phyloP scores from a whole-genome alignment of 805 yeast species.

The Candida bentonensis region DNA sequence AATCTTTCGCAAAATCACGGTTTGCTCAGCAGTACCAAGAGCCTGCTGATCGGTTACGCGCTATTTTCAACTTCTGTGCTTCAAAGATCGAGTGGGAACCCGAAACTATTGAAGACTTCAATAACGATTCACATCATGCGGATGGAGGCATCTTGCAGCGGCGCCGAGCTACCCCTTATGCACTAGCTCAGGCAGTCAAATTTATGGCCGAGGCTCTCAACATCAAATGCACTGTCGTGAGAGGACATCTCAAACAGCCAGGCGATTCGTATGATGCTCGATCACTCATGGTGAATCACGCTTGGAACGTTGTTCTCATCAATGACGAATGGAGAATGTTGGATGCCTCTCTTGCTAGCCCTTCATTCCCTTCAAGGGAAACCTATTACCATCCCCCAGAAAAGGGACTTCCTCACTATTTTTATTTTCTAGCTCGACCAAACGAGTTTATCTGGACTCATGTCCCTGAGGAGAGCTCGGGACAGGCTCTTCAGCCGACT shows the following conservation, averaged over 20 bases:
- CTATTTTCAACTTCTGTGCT: slow-evolving; percentile 47
- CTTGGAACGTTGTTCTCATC: slow-evolving; percentile 72
- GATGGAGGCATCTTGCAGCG: slow-evolving; percentile 21
- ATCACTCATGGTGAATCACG: slow-evolving; percentile 46
- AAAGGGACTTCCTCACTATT: slow-evolving; percentile 29
- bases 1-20: slow-evolving; percentile 39
- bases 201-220: slow-evolving; percentile 57
- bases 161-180: slow-evolving; percentile 50
- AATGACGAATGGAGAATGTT: slow-evolving; percentile 69
- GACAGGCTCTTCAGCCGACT: slow-evolving; percentile 81
- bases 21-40: slow-evolving; percentile 39
- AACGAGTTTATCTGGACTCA: slow-evolving; percentile 67
- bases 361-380: slow-evolving; percentile 36
- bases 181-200: slow-evolving; percentile 63
- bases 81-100: slow-evolving; percentile 39
- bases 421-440: slow-evolving; percentile 72
- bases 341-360: slow-evolving; percentile 57
- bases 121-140: slow-evolving; percentile 12
- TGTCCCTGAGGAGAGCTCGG: slow-evolving; percentile 61
- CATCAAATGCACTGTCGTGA: slow-evolving; percentile 59
- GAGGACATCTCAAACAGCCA: slow-evolving; percentile 77
- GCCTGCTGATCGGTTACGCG: slow-evolving; percentile 48
- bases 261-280: slow-evolving; percentile 29
- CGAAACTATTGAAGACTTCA: slow-evolving; percentile 14
- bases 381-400: slow-evolving; percentile 26